Evolutionary conservation across 192 early-diverging fungal species (phyloP), one percentile per base, ranked within the genome.

Genomic region (Backusella luteola): DNA sequence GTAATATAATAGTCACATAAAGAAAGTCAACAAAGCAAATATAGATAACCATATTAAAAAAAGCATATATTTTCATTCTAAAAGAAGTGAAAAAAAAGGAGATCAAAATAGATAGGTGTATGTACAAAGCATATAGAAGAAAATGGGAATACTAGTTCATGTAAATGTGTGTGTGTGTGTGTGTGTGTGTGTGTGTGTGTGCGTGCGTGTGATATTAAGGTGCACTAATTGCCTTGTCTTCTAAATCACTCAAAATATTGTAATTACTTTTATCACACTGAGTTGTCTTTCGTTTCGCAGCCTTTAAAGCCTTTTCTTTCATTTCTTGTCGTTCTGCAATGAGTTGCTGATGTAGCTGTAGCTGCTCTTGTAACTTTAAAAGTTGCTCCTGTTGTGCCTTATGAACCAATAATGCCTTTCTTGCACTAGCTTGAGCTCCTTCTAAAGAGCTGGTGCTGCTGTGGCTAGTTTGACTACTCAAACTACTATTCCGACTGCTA

Each of bases 301-400:
- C 26, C 11, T 63, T 6, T 4, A 63, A 14, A 14, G 56, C 56
- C 23, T 63, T 63, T 63, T 72, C 68, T 34, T 41, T 36, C 68
- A 69, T 69, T 41, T 69, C 39, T 69, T 41, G 68, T 38, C 39
- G 68, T 41, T 69, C 35, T 9, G 68, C 68, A 5, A 69, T 36
- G 5, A 69, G 14, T 49, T 32, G 21, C 14, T 72, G 70, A 44
- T 72, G 70, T 15, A 46, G 70, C 23, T 72, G 70, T 42, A 72
- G 41, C 41, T 72, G 23, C 15, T 72, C 70, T 49, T 72, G 70
- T 19, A 72, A 32, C 15, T 39, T 44, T 34, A 72, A 12, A 17
- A 72, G 70, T 26, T 72, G 70, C 14, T 72, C 39, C 46, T 72
- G 70, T 32, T 72, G 70, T 72, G 46, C 70, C 44, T 72, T 72